A percentile compares a stretch with the other conserved stretches of the same genome.
phyloP scores from a whole-genome alignment of 805 yeast genomes.

The Kregervanrija pseudodelftensis region DNA sequence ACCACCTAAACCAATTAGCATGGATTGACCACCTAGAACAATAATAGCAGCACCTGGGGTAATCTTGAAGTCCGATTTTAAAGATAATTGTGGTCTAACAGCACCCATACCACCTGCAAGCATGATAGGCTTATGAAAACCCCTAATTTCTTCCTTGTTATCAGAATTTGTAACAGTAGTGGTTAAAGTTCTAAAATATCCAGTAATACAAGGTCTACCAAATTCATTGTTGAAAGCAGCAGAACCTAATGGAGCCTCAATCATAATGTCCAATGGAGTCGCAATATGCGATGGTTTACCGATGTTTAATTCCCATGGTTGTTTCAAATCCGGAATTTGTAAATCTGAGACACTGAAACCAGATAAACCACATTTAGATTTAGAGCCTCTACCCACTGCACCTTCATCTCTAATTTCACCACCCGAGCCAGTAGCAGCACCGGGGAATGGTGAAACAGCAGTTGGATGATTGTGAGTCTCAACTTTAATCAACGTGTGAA shows the following conservation, averaged over 20 bases:
- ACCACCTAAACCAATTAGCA: constrained; percentile 98
- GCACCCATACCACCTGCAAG: constrained; percentile 99
- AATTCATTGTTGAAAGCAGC: constrained; percentile 98
- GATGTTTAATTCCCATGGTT: constrained; percentile 91
- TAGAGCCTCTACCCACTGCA: constrained; percentile 98
- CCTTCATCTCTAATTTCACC: constrained; percentile 99
- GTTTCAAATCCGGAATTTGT: constrained; percentile 73
- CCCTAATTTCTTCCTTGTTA: constrained; percentile 72
- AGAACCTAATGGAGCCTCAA: constrained; percentile 95
- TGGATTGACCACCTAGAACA: constrained; percentile 95
- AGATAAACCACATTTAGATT: constrained; percentile 90
- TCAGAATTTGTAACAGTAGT: constrained; percentile 60
- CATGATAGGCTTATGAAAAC: constrained; percentile 99
- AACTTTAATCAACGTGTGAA: constrained; percentile 87
- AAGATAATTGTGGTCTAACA: constrained; percentile 84
- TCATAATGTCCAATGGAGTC: constrained; percentile 86
- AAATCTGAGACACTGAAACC: constrained; percentile 92
- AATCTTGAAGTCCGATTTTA: constrained; percentile 71
- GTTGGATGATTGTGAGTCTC: constrained; percentile 99
- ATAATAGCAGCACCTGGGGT: constrained; percentile 89
- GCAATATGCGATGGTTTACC: constrained; percentile 95
- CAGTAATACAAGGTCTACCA: constrained; percentile 95
- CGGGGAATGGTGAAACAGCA: constrained; percentile 98
- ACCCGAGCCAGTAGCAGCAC: constrained; percentile 99
- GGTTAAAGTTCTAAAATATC: constrained; percentile 93